Base-by-base conservation (phyloP, 495 filamentous ascomycete species). In the Podospora appendiculata region DNA sequence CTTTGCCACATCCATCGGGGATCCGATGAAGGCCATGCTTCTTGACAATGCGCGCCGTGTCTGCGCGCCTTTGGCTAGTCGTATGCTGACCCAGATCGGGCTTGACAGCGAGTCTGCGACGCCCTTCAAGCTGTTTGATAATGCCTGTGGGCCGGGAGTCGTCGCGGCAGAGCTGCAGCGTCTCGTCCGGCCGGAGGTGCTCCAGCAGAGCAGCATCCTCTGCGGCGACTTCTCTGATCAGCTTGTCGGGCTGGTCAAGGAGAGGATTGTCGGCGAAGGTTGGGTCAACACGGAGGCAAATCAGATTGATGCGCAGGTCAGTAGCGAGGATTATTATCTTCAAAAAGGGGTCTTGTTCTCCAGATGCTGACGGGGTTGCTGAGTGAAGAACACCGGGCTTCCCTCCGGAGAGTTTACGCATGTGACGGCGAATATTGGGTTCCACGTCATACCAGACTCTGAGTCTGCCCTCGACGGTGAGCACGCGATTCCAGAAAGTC, bases 101-200 rank as follows among this genome's bases (percentile, higher is more conserved):
- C 45, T 75, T n/a, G 53, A 55, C 38, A 41, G 54, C 11, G 51
- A 56, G 32, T 65, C 58, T 5, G 60, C 50, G 11, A 41, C 56
- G n/a, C 66, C 70, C 0, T 64, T 75, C 48, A 41, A 38, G 13
- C 54, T 75, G 7, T 52, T 75, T 4, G 72, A 75, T 47, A 67
- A 67, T n/a, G 70, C 65, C 11, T 75, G 72, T 33, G 72, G 72
- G 8, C 54, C 56, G 0, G 72, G 72, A 4, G 64, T 70, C n/a
- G 60, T 72, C n/a, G 66, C 61, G 8, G 56, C 61, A 6, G 50
- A 62, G 25, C 32, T 73, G 19, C 65, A 72, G 36, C 53, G 54
- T 17, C 51, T 48, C 13, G 45, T 70, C 14, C 45, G 59, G n/a
- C 53, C 55, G 1, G 56, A 65, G 2, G 47, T 70, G 2, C 38